Conservation (phyloP, 2,329 filamentous ascomycete species). For the Thyridium curvatum region DNA sequence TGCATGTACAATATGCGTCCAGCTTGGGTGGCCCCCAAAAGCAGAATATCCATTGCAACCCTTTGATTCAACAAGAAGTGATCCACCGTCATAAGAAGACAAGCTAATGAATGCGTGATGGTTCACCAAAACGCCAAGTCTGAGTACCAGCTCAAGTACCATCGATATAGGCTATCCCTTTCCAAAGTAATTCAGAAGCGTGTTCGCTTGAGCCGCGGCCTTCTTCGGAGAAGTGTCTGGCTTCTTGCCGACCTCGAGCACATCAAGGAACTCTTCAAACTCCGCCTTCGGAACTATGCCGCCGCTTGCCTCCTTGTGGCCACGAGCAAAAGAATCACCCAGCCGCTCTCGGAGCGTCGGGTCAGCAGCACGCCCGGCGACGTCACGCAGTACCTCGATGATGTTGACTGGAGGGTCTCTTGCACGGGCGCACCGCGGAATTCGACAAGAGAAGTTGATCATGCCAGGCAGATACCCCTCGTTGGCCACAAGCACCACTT, state of each 20-base stretch:
- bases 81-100: too few relatives aligned
- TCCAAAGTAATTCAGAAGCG: constrained; percentile 47
- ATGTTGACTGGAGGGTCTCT: constrained; percentile 55
- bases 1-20: too few relatives aligned
- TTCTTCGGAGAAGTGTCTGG: constrained; percentile 20
- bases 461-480: constrained; percentile 56
- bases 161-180: constrained; percentile 26
- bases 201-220: constrained; percentile 40
- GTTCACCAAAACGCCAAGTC: too few relatives aligned
- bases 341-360: constrained; percentile 37
- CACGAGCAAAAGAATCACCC: constrained; percentile 58
- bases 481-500: constrained; percentile 62
- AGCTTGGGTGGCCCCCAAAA: too few relatives aligned
- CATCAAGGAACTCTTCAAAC: constrained; percentile 57
- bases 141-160: too few relatives aligned
- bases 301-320: constrained; percentile 62
- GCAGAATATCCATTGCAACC: too few relatives aligned
- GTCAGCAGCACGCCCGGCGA: constrained; percentile 36
- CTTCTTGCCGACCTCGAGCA: constrained; percentile 54
- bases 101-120: too few relatives aligned
- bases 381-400: constrained; percentile 47
- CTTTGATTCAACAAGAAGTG: too few relatives aligned
- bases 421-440: constrained; percentile 48
- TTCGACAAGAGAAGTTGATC: constrained; percentile 62
- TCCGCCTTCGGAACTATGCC: constrained; percentile 54